A percentile compares a stretch with the other conserved stretches of the same genome.
Conservation (phyloP, 2,329 filamentous ascomycete genomes). For the Rutstroemia sydowiana region DNA sequence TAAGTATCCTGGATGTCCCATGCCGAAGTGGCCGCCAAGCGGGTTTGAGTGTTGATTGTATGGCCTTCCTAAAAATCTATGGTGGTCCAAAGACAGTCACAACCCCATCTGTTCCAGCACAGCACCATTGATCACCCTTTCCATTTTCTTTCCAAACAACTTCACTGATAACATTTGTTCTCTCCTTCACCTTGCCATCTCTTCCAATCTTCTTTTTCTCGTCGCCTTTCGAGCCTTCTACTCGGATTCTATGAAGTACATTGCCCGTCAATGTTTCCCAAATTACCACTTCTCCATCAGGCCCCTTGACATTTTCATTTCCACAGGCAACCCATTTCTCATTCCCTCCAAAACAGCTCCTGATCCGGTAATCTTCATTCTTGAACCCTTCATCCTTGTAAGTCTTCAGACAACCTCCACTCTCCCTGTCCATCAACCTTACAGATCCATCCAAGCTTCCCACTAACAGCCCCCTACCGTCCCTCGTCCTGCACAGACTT, state of each 20-base stretch:
- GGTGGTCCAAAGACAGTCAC: slow-evolving; percentile 53
- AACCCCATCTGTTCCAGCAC: slow-evolving; percentile 56
- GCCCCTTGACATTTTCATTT: slow-evolving; percentile 49
- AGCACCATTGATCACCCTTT: slow-evolving; percentile 58
- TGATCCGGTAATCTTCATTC: slow-evolving; percentile 28
- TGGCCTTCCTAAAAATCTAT: background rate
- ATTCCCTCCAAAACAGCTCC: slow-evolving; percentile 55
- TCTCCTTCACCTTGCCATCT: slow-evolving; percentile 53
- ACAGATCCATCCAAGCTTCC: slow-evolving; percentile 69
- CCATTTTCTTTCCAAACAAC: slow-evolving; percentile 56
- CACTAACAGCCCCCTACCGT: slow-evolving; percentile 68
- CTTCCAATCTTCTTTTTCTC: slow-evolving; percentile 46
- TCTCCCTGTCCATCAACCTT: slow-evolving; percentile 71
- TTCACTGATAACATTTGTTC: slow-evolving; percentile 54
- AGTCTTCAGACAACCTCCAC: slow-evolving; percentile 64
- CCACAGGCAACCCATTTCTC: slow-evolving; percentile 76
- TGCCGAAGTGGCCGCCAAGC: too few relatives aligned
- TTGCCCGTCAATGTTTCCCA: slow-evolving; percentile 81
- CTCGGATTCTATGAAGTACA: slow-evolving; percentile 52
- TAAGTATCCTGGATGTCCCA: too few relatives aligned
- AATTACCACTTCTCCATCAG: slow-evolving; percentile 43
- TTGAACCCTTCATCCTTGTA: slow-evolving; percentile 51
- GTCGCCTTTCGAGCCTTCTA: slow-evolving; percentile 29
- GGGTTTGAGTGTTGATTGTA: background rate
- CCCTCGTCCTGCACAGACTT: slow-evolving; percentile 61